These are phyloP conservation scores for Fusarium incarnatum DNA, from an alignment of 2,329 filamentous ascomycete genomes.

Conservation along the genomic window DNA sequence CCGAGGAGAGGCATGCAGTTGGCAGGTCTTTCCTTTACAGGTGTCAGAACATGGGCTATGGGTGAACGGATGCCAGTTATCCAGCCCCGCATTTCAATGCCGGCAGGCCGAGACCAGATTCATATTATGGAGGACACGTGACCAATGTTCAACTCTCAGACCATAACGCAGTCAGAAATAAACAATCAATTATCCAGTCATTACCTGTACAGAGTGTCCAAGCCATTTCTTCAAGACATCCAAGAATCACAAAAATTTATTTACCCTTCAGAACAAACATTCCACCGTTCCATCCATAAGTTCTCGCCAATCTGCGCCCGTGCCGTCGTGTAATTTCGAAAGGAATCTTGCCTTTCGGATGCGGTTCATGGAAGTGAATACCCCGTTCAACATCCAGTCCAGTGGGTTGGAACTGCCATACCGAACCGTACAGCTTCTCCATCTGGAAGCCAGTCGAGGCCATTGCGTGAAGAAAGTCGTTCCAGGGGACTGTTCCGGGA, in stretches of 20 bases:
- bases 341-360: not conserved
- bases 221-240: not conserved
- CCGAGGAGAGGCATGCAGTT: not conserved
- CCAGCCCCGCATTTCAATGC: not conserved
- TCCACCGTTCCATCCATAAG: conserved; percentile 3
- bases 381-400: not conserved
- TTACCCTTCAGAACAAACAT: conserved; percentile 9
- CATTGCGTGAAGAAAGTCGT: not conserved
- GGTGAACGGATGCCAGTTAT: not conserved
- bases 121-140: not conserved
- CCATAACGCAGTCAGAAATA: not conserved
- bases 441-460: not conserved
- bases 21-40: not conserved
- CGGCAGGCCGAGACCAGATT: not conserved
- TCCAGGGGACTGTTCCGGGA: not conserved
- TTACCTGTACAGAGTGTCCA: not conserved
- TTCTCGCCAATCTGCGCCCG: not conserved
- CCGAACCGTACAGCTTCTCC: conserved; percentile 7
- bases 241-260: not conserved
- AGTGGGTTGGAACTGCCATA: not conserved
- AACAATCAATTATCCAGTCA: not conserved
- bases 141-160: not conserved
- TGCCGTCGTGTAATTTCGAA: conserved; percentile 2
- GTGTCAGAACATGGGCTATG: not conserved
- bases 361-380: conserved; percentile 5